Evolutionary conservation across 768 basidiomycete genomes (phyloP).

Genomic region (Mycena olivaceomarginata): DNA sequence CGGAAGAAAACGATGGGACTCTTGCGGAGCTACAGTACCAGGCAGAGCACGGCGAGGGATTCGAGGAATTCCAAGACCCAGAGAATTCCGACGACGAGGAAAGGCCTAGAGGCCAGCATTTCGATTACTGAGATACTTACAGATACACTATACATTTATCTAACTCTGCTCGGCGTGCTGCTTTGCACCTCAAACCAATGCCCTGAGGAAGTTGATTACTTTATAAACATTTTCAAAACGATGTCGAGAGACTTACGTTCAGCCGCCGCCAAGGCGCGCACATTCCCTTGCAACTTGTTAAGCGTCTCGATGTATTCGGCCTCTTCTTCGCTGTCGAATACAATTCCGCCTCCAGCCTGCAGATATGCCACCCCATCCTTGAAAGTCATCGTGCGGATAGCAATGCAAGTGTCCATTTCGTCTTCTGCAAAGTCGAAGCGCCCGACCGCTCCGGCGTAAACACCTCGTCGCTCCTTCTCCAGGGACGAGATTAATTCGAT

Average conservation of each 20-base stretch:
- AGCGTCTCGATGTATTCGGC: slow-evolving; percentile 98
- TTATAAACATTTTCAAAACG: slow-evolving; percentile 43
- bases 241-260: slow-evolving; percentile 81
- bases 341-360: slow-evolving; percentile 98
- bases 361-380: slow-evolving; percentile 94
- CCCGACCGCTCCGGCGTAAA: slow-evolving; percentile 99
- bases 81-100: neutral
- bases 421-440: slow-evolving; percentile 97
- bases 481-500: slow-evolving; percentile 93
- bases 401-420: slow-evolving; percentile 99
- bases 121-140: slow-evolving; percentile 25
- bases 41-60: neutral
- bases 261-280: slow-evolving; percentile 88
- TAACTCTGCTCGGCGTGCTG: slow-evolving; percentile 37
- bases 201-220: slow-evolving; percentile 59
- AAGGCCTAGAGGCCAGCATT: slow-evolving; percentile 31
- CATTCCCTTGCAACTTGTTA: slow-evolving; percentile 94
- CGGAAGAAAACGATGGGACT: neutral
- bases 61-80: neutral
- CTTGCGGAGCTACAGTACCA: neutral
- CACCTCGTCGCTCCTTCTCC: slow-evolving; percentile 92
- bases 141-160: slow-evolving; percentile 31
- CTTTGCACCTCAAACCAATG: slow-evolving; percentile 74
- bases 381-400: slow-evolving; percentile 98
- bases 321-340: slow-evolving; percentile 96